Evolutionary conservation across 257 asterid genomes (phyloP).

Genomic region (Solanum habrochaites): DNA sequence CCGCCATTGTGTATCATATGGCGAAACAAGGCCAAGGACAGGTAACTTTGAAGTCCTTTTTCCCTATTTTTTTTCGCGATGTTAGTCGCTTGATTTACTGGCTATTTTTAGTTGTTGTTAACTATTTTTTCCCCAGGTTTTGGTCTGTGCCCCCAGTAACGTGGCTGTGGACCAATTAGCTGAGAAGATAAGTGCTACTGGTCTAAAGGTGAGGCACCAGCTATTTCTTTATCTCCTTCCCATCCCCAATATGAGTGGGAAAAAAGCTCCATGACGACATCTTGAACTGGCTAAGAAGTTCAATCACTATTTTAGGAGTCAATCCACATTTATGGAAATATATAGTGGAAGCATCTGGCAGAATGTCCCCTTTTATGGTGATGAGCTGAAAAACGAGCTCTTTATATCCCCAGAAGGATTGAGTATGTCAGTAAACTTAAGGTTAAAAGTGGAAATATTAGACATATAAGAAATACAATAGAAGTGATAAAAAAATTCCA

Average conservation of each 20-base stretch:
- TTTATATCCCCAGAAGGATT: neutral
- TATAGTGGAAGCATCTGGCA: neutral
- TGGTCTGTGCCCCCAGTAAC: constrained; percentile 99
- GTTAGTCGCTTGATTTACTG: neutral
- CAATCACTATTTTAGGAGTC: neutral
- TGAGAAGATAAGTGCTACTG: constrained; percentile 97
- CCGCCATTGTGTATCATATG: constrained; percentile 99
- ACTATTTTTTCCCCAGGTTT: constrained; percentile 44
- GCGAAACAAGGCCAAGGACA: constrained; percentile 99
- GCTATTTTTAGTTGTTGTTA: neutral
- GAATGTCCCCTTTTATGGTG: neutral
- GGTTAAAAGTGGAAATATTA: neutral
- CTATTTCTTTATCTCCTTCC: neutral
- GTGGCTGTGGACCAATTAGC: constrained; percentile 99
- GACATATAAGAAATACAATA: neutral
- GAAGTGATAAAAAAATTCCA: neutral
- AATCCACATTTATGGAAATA: neutral
- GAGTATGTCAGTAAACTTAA: neutral
- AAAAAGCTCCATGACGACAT: neutral
- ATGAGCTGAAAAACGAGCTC: neutral
- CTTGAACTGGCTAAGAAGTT: neutral
- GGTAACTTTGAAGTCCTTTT: constrained; percentile 23
- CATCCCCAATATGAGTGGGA: neutral
- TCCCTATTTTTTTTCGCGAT: neutral
- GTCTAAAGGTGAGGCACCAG: constrained; percentile 56